Percentiles rank a stretch among this genome's conserved stretches.
Conservation (phyloP, 2,329 filamentous ascomycete species). For the Beauveria sp. region DNA sequence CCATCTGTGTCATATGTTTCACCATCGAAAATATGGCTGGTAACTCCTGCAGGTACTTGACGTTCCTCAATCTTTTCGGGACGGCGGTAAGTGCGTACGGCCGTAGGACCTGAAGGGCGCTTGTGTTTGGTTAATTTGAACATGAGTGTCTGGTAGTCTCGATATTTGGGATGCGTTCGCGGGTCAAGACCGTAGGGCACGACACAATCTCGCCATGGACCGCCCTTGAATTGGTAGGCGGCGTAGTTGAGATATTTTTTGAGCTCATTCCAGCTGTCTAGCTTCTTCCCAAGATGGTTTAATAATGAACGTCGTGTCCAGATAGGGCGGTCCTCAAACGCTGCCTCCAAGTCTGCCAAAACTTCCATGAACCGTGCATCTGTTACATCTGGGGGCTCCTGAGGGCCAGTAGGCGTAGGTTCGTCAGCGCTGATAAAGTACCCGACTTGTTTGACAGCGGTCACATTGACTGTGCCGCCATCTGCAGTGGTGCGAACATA, state of each 20-base stretch:
- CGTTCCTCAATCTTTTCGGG: slow-evolving; percentile 32
- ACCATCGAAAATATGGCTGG: slow-evolving; percentile 78
- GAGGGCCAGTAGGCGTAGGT: slow-evolving; percentile 55
- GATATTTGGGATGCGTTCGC: slow-evolving; percentile 64
- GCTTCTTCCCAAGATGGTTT: slow-evolving; percentile 56
- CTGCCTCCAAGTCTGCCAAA: slow-evolving; percentile 53
- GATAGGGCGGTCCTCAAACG: slow-evolving; percentile 69
- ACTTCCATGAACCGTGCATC: slow-evolving; percentile 56
- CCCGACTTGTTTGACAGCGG: slow-evolving; percentile 49
- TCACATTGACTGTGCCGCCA: slow-evolving; percentile 51
- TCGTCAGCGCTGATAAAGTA: slow-evolving; percentile 55
- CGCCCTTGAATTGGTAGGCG: slow-evolving; percentile 86
- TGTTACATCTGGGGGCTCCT: slow-evolving; percentile 48
- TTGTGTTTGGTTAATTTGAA: slow-evolving; percentile 62
- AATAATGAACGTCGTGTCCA: slow-evolving; percentile 79
- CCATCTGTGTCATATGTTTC: slow-evolving; percentile 67
- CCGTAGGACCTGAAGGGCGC: slow-evolving; percentile 33
- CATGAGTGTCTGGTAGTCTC: slow-evolving; percentile 81
- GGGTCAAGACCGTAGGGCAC: slow-evolving; percentile 84
- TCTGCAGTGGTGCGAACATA: slow-evolving; percentile 58
- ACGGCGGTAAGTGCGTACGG: slow-evolving; percentile 15
- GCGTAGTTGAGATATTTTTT: slow-evolving; percentile 75
- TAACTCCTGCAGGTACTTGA: slow-evolving; percentile 20
- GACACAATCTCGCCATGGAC: slow-evolving; percentile 84
- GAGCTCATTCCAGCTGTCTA: slow-evolving; percentile 49